Evolutionary conservation across 331 rosid genomes (phyloP).

Genomic region (Stylosanthes scabra): DNA sequence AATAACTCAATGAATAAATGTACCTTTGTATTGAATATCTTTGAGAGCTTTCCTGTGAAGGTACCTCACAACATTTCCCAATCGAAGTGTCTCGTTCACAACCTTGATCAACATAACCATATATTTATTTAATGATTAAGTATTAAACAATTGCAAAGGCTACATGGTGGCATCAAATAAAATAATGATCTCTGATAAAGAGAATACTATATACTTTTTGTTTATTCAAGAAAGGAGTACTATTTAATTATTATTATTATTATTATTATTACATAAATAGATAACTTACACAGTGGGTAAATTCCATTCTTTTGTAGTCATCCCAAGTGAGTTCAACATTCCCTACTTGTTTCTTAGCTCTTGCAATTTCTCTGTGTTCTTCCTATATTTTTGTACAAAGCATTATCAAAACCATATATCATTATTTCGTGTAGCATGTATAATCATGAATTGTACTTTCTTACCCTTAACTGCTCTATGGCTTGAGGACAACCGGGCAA

Average conservation of each 20-base stretch:
- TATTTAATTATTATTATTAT: neutral
- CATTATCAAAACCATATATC: neutral
- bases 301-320: slow-evolving; percentile 91
- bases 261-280: neutral
- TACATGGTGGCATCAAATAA: neutral
- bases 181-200: slow-evolving; percentile 21
- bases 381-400: slow-evolving; percentile 51
- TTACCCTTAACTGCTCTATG: slow-evolving; percentile 72
- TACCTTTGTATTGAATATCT: slow-evolving; percentile 91
- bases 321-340: slow-evolving; percentile 88
- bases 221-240: neutral
- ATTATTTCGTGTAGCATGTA: neutral
- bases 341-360: slow-evolving; percentile 67
- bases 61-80: slow-evolving; percentile 96
- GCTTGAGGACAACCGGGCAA: slow-evolving; percentile 77
- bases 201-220: neutral
- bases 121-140: slow-evolving; percentile 5
- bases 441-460: neutral
- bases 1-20: neutral
- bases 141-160: slow-evolving; percentile 10
- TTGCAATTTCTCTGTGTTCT: slow-evolving; percentile 80
- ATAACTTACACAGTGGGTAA: slow-evolving; percentile 95
- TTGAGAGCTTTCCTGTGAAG: slow-evolving; percentile 93
- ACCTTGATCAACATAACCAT: slow-evolving; percentile 55
- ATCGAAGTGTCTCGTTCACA: slow-evolving; percentile 90